Evolutionary conservation across 371 early-diverging fungal genomes (phyloP).

Genomic region (Actinomortierella ambigua): DNA sequence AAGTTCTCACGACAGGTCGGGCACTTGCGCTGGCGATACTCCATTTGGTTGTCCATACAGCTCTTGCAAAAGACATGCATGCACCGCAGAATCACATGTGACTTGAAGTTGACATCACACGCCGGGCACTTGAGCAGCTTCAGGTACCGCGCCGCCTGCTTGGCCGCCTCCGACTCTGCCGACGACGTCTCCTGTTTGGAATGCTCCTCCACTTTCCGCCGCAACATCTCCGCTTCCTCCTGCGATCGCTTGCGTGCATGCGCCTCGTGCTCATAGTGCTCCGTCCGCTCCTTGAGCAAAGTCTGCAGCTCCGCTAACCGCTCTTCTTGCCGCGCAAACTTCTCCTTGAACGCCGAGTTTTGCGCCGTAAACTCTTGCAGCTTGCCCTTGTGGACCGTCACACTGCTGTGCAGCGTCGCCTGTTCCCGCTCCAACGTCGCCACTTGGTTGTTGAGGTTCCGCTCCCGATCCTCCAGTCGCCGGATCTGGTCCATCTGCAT

Average conservation of each 20-base stretch:
- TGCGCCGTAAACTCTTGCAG: constrained; percentile 34
- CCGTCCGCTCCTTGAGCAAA: constrained; percentile 60
- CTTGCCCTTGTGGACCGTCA: constrained; percentile 21
- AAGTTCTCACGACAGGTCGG: constrained; percentile 96
- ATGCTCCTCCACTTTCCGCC: constrained; percentile 60
- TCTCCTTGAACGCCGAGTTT: constrained; percentile 36
- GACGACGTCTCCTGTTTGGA: constrained; percentile 11
- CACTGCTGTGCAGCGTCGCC: constrained; percentile 18
- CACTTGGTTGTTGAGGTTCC: constrained; percentile 66
- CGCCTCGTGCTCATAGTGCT: constrained; percentile 60
- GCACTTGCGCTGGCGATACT: constrained; percentile 97
- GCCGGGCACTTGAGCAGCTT: constrained; percentile 85
- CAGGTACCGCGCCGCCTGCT: constrained; percentile 58
- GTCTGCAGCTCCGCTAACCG: constrained; percentile 50
- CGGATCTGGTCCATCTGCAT: constrained; percentile 84
- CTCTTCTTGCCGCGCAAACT: constrained; percentile 39
- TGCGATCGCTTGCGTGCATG: constrained; percentile 54
- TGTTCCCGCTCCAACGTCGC: constrained; percentile 46
- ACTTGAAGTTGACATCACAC: constrained; percentile 87
- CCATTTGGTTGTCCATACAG: constrained; percentile 91
- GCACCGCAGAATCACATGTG: constrained; percentile 83
- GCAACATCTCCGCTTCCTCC: constrained; percentile 62
- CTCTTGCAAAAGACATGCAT: constrained; percentile 97
- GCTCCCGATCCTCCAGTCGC: constrained; percentile 79
- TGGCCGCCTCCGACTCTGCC: constrained; percentile 48